A percentile compares a stretch with the other conserved stretches of the same genome.
phyloP scores from a whole-genome alignment of 768 basidiomycete species.

The Termitomyces bulborhizus region DNA sequence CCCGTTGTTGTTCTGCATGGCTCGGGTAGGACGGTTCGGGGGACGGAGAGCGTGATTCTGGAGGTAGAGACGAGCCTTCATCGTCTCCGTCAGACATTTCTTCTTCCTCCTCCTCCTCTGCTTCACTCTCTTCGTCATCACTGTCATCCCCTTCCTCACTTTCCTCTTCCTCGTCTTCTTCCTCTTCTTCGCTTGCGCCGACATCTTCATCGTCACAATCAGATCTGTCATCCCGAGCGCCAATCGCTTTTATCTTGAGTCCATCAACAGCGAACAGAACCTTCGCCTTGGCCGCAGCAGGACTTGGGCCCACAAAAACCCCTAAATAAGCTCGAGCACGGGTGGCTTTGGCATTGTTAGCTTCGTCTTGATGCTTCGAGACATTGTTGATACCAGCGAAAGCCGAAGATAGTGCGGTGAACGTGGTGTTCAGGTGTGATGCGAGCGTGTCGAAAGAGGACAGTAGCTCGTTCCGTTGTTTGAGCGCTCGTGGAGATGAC shows the following conservation, averaged over 20 bases:
- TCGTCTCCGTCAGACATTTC: background rate
- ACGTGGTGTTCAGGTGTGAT: slow-evolving; percentile 72
- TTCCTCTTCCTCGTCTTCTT: slow-evolving; percentile 13
- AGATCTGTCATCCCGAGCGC: slow-evolving; percentile 23
- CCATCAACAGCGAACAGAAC: slow-evolving; percentile 63
- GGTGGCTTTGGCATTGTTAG: background rate
- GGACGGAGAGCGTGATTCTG: slow-evolving; percentile 7
- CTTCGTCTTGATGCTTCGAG: background rate
- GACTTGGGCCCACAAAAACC: slow-evolving; percentile 60
- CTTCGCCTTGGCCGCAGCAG: slow-evolving; percentile 53
- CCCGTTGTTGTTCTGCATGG: slow-evolving; percentile 21
- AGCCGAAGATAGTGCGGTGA: slow-evolving; percentile 65
- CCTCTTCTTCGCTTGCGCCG: slow-evolving; percentile 13
- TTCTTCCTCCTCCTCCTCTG: slow-evolving; percentile 8
- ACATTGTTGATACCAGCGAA: slow-evolving; percentile 32
- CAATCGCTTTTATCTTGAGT: slow-evolving; percentile 44
- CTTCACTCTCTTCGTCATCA: slow-evolving; percentile 6
- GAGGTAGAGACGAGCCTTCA: slow-evolving; percentile 1
- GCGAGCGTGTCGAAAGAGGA: slow-evolving; percentile 63
- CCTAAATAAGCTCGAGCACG: slow-evolving; percentile 44
- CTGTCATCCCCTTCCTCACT: slow-evolving; percentile 5
- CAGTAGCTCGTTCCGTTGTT: slow-evolving; percentile 56
- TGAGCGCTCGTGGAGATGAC: slow-evolving; percentile 43
- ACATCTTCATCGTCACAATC: slow-evolving; percentile 14
- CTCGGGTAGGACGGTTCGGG: slow-evolving; percentile 1